Evolutionary conservation across 2,329 filamentous ascomycete species (phyloP).

Genomic region (Fusarium nygamai): DNA sequence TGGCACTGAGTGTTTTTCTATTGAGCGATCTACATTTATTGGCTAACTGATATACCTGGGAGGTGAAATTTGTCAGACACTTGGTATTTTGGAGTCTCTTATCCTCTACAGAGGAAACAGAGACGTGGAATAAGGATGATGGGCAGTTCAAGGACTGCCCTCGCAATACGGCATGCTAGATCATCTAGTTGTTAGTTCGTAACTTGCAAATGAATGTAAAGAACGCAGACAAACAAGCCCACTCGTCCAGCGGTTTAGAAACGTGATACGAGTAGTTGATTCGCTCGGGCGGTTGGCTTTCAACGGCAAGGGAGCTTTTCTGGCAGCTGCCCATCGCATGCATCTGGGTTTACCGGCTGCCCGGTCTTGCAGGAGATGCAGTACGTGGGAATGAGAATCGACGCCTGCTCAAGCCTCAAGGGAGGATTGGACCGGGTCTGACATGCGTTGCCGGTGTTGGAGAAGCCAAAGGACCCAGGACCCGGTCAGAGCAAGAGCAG

Average conservation of each 20-base stretch:
- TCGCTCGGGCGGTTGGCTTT: not conserved
- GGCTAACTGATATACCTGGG: conserved; percentile 16
- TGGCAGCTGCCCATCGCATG: not conserved
- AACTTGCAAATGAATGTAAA: conserved; percentile 1
- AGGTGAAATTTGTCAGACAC: not conserved
- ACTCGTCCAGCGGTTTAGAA: not conserved
- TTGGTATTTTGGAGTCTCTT: conserved; percentile 3
- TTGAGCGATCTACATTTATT: conserved; percentile 23
- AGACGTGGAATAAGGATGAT: conserved; percentile 8
- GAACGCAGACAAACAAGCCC: not conserved
- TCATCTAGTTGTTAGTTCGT: conserved; percentile 6
- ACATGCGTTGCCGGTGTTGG: conserved; percentile 20
- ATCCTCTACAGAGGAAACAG: not conserved
- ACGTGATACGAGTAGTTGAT: not conserved
- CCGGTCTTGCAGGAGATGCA: not conserved
- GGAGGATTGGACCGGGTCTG: conserved; percentile 9
- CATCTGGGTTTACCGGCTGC: not conserved
- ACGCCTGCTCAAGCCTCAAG: not conserved
- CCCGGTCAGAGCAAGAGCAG: not conserved
- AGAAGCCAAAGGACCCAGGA: not conserved
- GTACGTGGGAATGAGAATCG: not conserved
- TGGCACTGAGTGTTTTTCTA: not conserved
- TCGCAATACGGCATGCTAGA: conserved; percentile 8
- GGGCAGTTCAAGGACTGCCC: conserved; percentile 6
- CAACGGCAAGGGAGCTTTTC: not conserved